These are phyloP conservation scores for Verticillium albo-atrum DNA, from an alignment of 2,329 filamentous ascomycete genomes.

Conservation along the genomic window DNA sequence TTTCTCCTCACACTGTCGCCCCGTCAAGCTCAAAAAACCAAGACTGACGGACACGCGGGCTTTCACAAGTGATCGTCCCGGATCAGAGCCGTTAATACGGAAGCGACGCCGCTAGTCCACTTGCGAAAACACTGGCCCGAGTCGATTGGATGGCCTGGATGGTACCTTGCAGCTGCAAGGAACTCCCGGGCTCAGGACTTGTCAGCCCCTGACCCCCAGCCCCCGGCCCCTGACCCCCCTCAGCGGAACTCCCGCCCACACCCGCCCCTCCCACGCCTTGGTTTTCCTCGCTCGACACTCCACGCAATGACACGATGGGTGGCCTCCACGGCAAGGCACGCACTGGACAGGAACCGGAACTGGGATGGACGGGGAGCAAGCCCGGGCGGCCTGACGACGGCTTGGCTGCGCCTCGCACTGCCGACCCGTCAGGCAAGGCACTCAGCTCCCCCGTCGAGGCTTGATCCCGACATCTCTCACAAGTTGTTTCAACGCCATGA, in stretches of 20 bases:
- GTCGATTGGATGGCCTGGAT: neutral
- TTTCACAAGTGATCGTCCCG: slow-evolving; percentile 11
- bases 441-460: neutral
- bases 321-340: neutral
- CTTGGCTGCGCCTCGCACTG: neutral
- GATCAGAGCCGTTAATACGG: slow-evolving; percentile 8
- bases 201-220: neutral
- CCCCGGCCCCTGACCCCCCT: neutral
- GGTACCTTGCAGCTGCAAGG: slow-evolving; percentile 15
- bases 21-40: neutral
- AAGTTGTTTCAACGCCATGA: slow-evolving; percentile 2
- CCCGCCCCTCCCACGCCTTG: slow-evolving; percentile 5
- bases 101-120: neutral
- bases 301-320: neutral
- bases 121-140: slow-evolving; percentile 2
- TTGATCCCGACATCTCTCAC: neutral
- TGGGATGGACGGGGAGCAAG: neutral
- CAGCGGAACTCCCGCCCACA: neutral
- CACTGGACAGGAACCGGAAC: neutral
- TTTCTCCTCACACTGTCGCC: neutral
- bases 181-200: slow-evolving; percentile 5
- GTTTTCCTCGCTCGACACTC: neutral
- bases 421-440: neutral
- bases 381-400: neutral
- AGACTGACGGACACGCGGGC: neutral